Base-by-base conservation (phyloP, 2,329 filamentous ascomycete species). In the Didymosphaeria variabile region DNA sequence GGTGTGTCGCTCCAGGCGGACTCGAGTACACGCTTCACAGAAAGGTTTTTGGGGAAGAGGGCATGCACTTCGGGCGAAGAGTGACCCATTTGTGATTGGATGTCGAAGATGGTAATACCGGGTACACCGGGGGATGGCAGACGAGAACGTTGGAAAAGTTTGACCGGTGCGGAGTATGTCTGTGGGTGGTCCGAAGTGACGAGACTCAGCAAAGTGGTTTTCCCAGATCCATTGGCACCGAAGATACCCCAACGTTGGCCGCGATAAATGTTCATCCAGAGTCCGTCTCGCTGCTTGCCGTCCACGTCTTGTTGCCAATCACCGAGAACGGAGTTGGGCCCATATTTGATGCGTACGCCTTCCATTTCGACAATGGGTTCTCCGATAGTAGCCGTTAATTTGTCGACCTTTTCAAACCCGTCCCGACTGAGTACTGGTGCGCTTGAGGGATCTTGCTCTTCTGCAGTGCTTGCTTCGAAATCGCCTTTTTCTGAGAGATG, bases 181-280 rank as follows among this genome's bases (percentile, higher is more conserved):
- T 98, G 94, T 0, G 95, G 95, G 71, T 99, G 95, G 72, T 99
- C 95, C 0, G 94, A 98, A 61, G 92, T 96, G 61, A 99, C 91
- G 6, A 99, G 85, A 5, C 93, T 95, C 31, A 98, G 86, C 42
- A 99, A 85, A 0, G 95, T 99, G 0, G 95, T 99, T 82, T 99
- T 99, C 19, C 95, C 95, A 0, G 93, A 97, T 13, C 91, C 95
- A 70, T 99, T 98, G 34, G 94, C 91, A 0, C 95, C 95, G 72
- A 99, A 95, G 19, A 98, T 87, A 3, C 92, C 94, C 91, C 93
- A 97, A 64, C 94, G 88, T 75, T 97, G 89, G 26, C 94, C 94
- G 55, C 90, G 87, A 42, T 88, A 87, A 26, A 98, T 89, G 0
- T 86, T 91, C 93, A 95, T 97, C 73, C 90, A 85, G 6, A 98